Evolutionary conservation across 139 green algal species (phyloP).

Genomic region (Zygnema cylindricum): DNA sequence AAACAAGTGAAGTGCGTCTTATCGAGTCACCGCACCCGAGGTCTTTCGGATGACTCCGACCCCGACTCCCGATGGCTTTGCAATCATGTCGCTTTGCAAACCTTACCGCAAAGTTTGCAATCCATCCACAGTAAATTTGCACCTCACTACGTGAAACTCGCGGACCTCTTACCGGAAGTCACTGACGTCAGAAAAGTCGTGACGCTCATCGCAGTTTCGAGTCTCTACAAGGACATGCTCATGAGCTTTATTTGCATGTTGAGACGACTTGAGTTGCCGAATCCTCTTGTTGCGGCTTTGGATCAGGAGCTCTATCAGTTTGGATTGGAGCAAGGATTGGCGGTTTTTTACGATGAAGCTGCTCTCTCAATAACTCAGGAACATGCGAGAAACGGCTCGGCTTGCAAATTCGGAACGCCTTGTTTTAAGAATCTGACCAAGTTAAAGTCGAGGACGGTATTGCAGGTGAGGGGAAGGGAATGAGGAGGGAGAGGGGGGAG

Average conservation of each 20-base stretch:
- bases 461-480: conserved; percentile 2
- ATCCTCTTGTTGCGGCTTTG: conserved; percentile 40
- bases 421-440: conserved; percentile 50
- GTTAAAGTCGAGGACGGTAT: conserved; percentile 41
- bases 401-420: conserved; percentile 17
- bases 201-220: conserved; percentile 35
- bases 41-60: not conserved
- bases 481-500: too few relatives aligned
- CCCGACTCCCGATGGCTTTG: not conserved
- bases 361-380: not conserved
- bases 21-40: not conserved
- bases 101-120: not conserved
- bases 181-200: not conserved
- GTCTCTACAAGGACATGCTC: conserved; percentile 46
- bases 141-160: not conserved
- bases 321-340: conserved; percentile 36
- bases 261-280: conserved; percentile 30
- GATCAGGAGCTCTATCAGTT: conserved; percentile 51
- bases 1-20: not conserved
- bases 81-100: not conserved
- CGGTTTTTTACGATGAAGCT: conserved; percentile 39
- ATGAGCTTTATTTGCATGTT: conserved; percentile 57
- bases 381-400: not conserved
- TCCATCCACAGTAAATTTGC: not conserved
- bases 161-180: conserved; percentile 11